A percentile compares a stretch with the other conserved stretches of the same genome.
phyloP scores from a whole-genome alignment of 148 eudicot species.

The Vaccinium corymbosum region DNA sequence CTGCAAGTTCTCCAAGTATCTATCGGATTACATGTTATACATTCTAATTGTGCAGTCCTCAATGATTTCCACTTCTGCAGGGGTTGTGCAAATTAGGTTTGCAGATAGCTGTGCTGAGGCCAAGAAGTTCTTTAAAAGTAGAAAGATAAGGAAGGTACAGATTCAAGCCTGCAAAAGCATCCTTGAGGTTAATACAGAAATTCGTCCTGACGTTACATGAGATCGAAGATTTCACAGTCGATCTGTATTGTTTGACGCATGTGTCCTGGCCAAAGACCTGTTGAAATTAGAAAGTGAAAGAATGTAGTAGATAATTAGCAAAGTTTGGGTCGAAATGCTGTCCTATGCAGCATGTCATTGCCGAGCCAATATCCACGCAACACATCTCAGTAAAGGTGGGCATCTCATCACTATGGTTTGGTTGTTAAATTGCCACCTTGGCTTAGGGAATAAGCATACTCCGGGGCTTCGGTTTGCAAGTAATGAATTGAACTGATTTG shows the following conservation, averaged over 20 bases:
- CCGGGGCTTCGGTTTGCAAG: too few relatives aligned
- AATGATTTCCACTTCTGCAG: slow-evolving; percentile 29
- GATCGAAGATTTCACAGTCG: too few relatives aligned
- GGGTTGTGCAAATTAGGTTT: slow-evolving; percentile 33
- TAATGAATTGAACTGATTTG: too few relatives aligned
- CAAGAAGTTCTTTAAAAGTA: slow-evolving; percentile 19
- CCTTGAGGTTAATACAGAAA: not conserved
- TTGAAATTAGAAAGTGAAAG: not conserved
- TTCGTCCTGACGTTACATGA: too few relatives aligned
- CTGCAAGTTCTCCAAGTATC: slow-evolving; percentile 20
- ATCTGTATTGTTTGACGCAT: slow-evolving; percentile 20
- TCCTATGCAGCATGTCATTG: slow-evolving; percentile 13
- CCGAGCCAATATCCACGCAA: slow-evolving; percentile 10
- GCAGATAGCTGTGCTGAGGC: slow-evolving; percentile 39
- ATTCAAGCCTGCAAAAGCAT: not conserved
- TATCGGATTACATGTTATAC: slow-evolving; percentile 32
- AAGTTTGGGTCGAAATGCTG: slow-evolving; percentile 24
- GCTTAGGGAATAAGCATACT: slow-evolving; percentile 6
- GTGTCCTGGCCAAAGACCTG: slow-evolving; percentile 19
- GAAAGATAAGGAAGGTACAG: not conserved
- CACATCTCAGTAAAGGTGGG: slow-evolving; percentile 21
- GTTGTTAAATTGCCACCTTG: slow-evolving; percentile 24
- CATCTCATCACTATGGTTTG: slow-evolving; percentile 18
- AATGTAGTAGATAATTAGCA: slow-evolving; percentile 21
- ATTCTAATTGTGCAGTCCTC: slow-evolving; percentile 30